Base-by-base conservation (phyloP, 345 rosid species). In the Microcos paniculata region DNA sequence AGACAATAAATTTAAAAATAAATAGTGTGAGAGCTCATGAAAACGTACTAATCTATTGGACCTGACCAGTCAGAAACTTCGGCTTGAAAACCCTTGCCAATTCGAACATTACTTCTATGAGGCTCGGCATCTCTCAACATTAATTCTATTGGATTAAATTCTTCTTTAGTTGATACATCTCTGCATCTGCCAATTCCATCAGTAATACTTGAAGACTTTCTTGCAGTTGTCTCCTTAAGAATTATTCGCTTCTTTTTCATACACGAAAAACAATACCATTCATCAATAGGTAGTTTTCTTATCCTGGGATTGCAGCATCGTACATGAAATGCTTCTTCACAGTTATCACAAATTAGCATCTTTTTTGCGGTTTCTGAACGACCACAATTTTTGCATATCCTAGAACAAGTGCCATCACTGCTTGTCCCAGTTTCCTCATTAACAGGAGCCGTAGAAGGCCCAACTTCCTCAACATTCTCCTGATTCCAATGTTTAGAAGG, bases 21-120 rank as follows among this genome's bases (percentile, higher is more conserved):
- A 48, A 30, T 2, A 49, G 73, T 70, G 45, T 42, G 45, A 42
- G 45, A 8, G 45, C 45, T 51, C 69, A 45, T 73, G 43, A 70
- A 70, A 71, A 83, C 88, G 72, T 87, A 96, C 97, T 81, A 73
- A 40, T 74, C 79, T 43, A 77, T 71, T 75, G 94, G 97, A 81
- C 90, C 97, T 58, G 84, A 82, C 96, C 98, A 90, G 31, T 88
- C 93, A 73, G 97, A 92, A 78, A 96, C 89, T 57, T 94, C 88
- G 5, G 95, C 94, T 90, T 96, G 98, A 79, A 88, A 91, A 81
- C 92, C 89, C 85, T 90, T 96, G 18, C 99, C 98, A 67, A 90
- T 76, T 49, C 91, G 89, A 81, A 89, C 83, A 69, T 78, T 70
- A 45, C 82, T 81, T 70, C 33, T 81, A 82, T 86, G 85, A 23